Evolutionary conservation across 75 land plant species (phyloP).

Genomic region (Gnetum montanum): DNA sequence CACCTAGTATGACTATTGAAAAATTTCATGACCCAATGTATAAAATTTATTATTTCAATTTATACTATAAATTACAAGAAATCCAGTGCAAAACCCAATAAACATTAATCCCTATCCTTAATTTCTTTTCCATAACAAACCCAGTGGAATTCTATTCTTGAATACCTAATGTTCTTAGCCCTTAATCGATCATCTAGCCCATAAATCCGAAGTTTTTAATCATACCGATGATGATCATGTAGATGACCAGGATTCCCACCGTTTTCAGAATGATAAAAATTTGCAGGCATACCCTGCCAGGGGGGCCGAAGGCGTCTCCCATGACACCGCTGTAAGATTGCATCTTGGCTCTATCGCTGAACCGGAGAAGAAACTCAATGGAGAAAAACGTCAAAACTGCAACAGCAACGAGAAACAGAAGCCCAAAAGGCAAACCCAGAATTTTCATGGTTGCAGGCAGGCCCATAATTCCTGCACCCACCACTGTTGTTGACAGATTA

Average conservation of each 20-base stretch:
- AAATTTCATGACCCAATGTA: constrained; percentile 73
- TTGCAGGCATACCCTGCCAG: constrained; percentile 24
- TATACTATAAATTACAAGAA: too few relatives aligned
- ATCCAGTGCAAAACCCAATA: too few relatives aligned
- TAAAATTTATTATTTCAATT: constrained; percentile 67
- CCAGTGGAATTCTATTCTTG: too few relatives aligned
- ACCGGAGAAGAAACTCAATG: constrained; percentile 24
- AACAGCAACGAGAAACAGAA: constrained; percentile 9
- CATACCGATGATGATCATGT: constrained; percentile 37
- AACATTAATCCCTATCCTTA: too few relatives aligned
- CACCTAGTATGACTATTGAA: constrained; percentile 89
- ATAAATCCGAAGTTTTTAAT: too few relatives aligned
- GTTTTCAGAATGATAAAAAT: constrained; percentile 33
- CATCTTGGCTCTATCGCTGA: constrained; percentile 14
- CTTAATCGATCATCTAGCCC: too few relatives aligned
- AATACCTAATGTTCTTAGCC: too few relatives aligned
- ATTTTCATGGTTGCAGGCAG: constrained; percentile 38
- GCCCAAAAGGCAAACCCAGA: constrained; percentile 16
- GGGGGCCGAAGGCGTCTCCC: constrained; percentile 31
- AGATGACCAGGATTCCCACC: constrained; percentile 33
- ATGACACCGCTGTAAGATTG: constrained; percentile 26
- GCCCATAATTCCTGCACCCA: constrained; percentile 44
- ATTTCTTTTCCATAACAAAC: too few relatives aligned
- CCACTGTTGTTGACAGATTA: constrained; percentile 32
- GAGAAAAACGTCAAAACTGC: constrained; percentile 26